Evolutionary conservation across 176 grass and related monocot genomes (phyloP).

Genomic region (Aegilops sharonensis): DNA sequence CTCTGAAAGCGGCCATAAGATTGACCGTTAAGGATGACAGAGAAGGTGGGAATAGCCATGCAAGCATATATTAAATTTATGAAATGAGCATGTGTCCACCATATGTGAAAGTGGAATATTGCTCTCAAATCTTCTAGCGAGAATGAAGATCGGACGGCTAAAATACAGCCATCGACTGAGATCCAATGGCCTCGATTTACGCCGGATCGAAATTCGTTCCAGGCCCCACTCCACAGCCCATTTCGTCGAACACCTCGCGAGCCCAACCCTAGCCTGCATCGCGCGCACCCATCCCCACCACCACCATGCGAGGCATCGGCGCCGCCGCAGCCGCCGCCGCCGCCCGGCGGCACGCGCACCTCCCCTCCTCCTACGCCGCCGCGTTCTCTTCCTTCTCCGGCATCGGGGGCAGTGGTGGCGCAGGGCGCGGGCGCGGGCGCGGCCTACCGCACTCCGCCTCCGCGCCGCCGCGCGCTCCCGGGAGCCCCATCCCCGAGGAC

Average conservation of each 20-base stretch:
- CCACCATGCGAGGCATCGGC: conserved; percentile 40
- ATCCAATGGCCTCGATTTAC: not conserved
- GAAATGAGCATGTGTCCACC: too few species aligned
- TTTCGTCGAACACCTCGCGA: not conserved
- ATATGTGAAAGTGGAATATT: too few species aligned
- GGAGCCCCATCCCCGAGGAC: conserved; percentile 25
- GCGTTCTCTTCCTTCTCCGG: conserved; percentile 54
- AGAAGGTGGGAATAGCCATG: too few species aligned
- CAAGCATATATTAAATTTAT: too few species aligned
- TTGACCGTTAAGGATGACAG: too few species aligned
- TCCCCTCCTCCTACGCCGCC: conserved; percentile 33
- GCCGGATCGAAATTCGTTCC: not conserved
- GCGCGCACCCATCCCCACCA: conserved; percentile 16
- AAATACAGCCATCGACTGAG: not conserved
- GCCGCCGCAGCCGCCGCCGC: conserved; percentile 48
- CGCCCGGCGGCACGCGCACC: conserved; percentile 40
- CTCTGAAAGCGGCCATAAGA: too few species aligned
- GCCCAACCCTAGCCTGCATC: conserved; percentile 25
- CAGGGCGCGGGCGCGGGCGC: conserved; percentile 43
- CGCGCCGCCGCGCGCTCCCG: conserved; percentile 17
- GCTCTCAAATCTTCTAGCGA: too few species aligned
- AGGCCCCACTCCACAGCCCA: not conserved
- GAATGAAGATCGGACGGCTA: too few species aligned
- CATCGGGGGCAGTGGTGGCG: conserved; percentile 25
- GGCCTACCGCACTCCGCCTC: conserved; percentile 32